Evolutionary conservation across 2,329 filamentous ascomycete species (phyloP), one percentile per base, ranked within the genome.

Genomic region (Fusarium sp.): DNA sequence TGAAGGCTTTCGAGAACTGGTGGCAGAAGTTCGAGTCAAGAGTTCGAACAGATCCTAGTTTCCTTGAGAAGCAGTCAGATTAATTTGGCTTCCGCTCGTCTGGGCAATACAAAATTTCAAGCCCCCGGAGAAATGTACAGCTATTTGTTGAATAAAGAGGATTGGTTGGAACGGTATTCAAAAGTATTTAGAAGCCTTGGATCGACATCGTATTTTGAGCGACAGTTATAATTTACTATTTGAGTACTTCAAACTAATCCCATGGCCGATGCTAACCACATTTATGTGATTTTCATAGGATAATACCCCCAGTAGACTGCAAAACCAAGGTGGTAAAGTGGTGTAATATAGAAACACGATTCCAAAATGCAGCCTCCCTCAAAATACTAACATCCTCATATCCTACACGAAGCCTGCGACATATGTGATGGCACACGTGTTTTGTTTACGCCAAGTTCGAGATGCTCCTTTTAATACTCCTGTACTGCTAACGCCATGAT

Each of bases 1-100:
- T 99, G 68, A 96, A 92, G 80, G 93, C 92, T 7, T 99, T 99
- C 78, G 91, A 96, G 80, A 93, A 97, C 60, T 99, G 96, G 96
- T 99, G 96, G 96, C 87, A 85, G 63, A 98, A 97, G 80, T 99
- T 99, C 81, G 95, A 99, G 82, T 87, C 88, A 64, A 90, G 90
- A 75, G 87, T 99, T 39, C 90, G 94, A 73, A 85, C 88, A 68
- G 96, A 99, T 81, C 95, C 96, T 0, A 87, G 88, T 8, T 99
- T 99, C 77, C 82, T 99, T 71, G 94, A 98, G 80, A 88, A 90
- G 73, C 78, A 80, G 46, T 67, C 69, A 75, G 56, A 71, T 48
- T 73, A 62, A 62, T 30, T 20, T 40, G 19, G 8, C 10, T 25
- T 7, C n/a, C 7, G 13, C 23, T 7, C 19, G 15, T 19, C 25